A percentile compares a stretch with the other conserved stretches of the same genome.
Conservation (phyloP, 73 alveolate species). For the Halteria grandinella region DNA sequence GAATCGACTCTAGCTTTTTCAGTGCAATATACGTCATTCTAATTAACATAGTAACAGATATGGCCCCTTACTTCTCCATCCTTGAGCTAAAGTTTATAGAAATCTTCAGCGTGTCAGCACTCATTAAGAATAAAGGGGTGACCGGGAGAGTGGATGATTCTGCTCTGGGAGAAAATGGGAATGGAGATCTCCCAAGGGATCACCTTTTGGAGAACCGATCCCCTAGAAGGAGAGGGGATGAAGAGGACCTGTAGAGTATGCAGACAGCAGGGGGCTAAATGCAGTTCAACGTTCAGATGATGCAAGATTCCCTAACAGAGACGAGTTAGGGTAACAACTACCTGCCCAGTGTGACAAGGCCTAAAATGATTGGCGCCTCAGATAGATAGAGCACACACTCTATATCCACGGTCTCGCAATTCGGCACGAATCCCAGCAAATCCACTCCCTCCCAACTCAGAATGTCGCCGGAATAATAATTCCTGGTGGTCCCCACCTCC, state of each 20-base stretch:
- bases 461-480: not conserved
- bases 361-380: not conserved
- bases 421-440: not conserved
- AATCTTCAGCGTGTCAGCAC: too few species aligned
- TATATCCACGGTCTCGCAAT: not conserved
- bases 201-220: not conserved
- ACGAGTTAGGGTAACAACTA: too few species aligned
- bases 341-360: not conserved
- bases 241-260: not conserved
- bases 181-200: not conserved
- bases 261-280: not conserved
- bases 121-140: too few species aligned
- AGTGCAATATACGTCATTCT: too few species aligned
- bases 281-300: not conserved
- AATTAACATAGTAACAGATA: conserved; percentile 2
- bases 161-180: conserved; percentile 5
- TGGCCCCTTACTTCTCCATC: conserved; percentile 18
- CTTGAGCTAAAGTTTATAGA: conserved; percentile 37
- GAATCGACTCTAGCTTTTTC: too few species aligned
- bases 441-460: not conserved
- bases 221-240: not conserved
- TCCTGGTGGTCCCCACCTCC: not conserved
- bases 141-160: not conserved
- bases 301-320: too few species aligned
- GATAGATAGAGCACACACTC: not conserved